Evolutionary conservation across 1,284 basidiomycete species (phyloP), one percentile per base, ranked within the genome.

Genomic region (Schizopora paradoxa): DNA sequence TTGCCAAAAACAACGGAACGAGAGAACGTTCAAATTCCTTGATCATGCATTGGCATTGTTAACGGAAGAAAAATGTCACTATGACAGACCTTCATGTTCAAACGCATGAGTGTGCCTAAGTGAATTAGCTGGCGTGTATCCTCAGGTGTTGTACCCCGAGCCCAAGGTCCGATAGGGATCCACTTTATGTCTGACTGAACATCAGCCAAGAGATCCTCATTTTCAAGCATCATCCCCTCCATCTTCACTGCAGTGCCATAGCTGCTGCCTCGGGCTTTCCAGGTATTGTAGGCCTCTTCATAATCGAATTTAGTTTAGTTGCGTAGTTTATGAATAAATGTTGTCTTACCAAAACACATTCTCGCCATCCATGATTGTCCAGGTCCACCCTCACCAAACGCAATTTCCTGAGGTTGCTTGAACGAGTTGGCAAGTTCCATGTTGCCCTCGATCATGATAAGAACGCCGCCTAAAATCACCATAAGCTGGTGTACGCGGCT

Each of bases 151-250:
- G 33, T 23, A 18, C 43, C 43, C 37, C 10, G n/a, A 21, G 45
- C 35, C 43, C 43, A 45, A 39, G 43, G 43, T 3, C 43, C 43
- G 23, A 45, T 19, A 11, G 43, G 43, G 16, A 45, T 40, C 43
- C 35, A 45, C 18, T 38, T 38, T 2, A 38, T 31, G 7, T 45
- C 35, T 16, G 16, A 38, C 26, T 33, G 32, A 10, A 38, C 35
- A 25, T 19, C 25, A 3, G n/a, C n/a, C 2, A 45, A 33, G 18
- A n/a, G n/a, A 19, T 21, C 4, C 5, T 23, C 7, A 19, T 37
- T 38, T 31, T 38, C 35, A 6, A 14, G 2, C 43, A 45, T 45
- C 35, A 34, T 29, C 16, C 35, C 27, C 25, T 45, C 14, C 19
- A 40, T 21, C 43, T 38, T 45, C 7, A 38, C 27, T 5, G 19